Percentiles rank a stretch among this genome's conserved stretches.
These are phyloP conservation scores for Colletotrichum trifolii DNA, from an alignment of 2,329 filamentous ascomycete genomes.

Conservation along the genomic window DNA sequence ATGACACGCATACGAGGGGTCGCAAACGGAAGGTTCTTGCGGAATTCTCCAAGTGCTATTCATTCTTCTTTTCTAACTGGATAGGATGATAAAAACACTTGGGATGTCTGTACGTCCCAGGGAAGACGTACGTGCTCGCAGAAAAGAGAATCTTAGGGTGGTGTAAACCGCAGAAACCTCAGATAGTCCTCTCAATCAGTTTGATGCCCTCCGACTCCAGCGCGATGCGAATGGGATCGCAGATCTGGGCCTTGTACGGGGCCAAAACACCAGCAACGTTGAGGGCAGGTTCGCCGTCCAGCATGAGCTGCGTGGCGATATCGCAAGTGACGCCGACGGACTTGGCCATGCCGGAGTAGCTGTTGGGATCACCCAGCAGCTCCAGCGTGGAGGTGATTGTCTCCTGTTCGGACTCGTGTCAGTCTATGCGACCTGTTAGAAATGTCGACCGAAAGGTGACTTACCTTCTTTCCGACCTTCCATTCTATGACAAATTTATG, in stretches of 20 bases:
- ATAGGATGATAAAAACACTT: too few species aligned
- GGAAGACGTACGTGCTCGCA: too few species aligned
- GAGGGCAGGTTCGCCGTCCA: slow-evolving; percentile 72
- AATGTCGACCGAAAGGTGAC: background rate
- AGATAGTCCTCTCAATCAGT: slow-evolving; percentile 73
- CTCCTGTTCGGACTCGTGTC: background rate
- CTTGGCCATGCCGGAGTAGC: slow-evolving; percentile 76
- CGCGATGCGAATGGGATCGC: slow-evolving; percentile 79
- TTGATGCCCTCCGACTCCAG: slow-evolving; percentile 80
- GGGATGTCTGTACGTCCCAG: too few species aligned
- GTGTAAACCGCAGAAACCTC: background rate
- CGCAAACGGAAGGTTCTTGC: too few species aligned
- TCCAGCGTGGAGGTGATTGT: slow-evolving; percentile 72
- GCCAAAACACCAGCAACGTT: slow-evolving; percentile 79
- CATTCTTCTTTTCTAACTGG: too few species aligned
- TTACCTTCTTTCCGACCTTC: slow-evolving; percentile 64
- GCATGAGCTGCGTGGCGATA: slow-evolving; percentile 79
- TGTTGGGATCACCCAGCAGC: slow-evolving; percentile 74
- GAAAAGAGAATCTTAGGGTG: too few species aligned
- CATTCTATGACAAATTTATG: slow-evolving; percentile 76
- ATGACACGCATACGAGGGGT: too few species aligned
- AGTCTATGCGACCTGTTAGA: too few species aligned
- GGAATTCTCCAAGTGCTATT: too few species aligned
- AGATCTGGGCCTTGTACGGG: slow-evolving; percentile 78
- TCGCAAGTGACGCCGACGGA: slow-evolving; percentile 75